Base-by-base conservation (phyloP, 495 filamentous ascomycete species). In the Daldinia caldariorum region DNA sequence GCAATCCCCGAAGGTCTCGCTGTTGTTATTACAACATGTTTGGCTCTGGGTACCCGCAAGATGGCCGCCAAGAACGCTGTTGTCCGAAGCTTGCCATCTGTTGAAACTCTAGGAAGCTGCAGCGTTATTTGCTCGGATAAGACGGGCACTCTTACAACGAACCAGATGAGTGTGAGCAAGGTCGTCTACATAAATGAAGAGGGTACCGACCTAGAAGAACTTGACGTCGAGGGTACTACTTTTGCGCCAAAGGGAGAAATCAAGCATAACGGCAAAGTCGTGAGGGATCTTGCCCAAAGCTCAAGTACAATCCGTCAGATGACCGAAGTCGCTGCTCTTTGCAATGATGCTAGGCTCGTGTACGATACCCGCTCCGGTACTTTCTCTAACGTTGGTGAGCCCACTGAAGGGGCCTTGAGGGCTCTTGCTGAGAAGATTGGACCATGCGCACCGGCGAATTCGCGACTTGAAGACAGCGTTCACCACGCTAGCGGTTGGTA, bases 81-180 rank as follows among this genome's bases (percentile, higher is more conserved):
- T 38, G 95, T 99, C 50, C 87, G 95, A 74, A 97, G 92, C 75
- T 84, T 99, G 63, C 96, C 95, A 18, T 98, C 96, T 7, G 95
- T 99, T 62, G 96, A 99, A 80, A 99, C 96, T 10, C 83, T 99
- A 41, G 96, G 96, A 74, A 98, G 96, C 86, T 99, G 96, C 85
- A 98, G 95, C 75, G 94, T 99, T 60, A 97, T 99, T 76, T 99
- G 96, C 83, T 99, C 96, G n/a, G 96, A 99, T 83, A 99, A 99
- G 84, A 99, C 96, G 1, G 96, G 96, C 68, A 99, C 96, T 22
- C 81, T 99, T 76, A 99, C 96, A 29, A 99, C 96, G 38, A 99
- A 98, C 82, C 94, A 99, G 80, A 99, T 99, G 96, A 97, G 95
- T 75, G 96, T 97, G 58, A 94, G 89, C 77, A 97, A 94, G 80